These are phyloP conservation scores for Chalara sp. DNA, from an alignment of 2,329 filamentous ascomycete species.

Conservation along the genomic window DNA sequence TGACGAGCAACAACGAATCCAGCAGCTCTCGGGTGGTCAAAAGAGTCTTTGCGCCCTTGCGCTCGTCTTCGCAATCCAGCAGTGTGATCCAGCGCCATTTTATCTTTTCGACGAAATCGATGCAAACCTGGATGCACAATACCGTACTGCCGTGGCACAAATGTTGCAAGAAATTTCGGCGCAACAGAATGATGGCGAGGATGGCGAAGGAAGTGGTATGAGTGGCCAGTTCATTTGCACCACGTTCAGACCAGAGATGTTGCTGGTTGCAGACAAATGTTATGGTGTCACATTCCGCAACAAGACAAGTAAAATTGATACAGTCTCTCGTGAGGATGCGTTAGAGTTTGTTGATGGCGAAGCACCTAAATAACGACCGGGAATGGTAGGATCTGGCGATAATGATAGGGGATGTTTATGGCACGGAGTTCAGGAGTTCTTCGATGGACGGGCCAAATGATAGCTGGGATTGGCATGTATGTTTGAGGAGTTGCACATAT, in stretches of 20 bases:
- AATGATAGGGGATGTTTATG: too few species aligned
- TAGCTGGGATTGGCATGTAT: too few species aligned
- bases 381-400: too few species aligned
- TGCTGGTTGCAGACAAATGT: constrained; percentile 92
- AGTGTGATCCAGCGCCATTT: constrained; percentile 94
- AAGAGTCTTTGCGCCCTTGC: constrained; percentile 98
- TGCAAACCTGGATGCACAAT: constrained; percentile 95
- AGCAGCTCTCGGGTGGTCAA: constrained; percentile 93
- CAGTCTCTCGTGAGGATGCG: constrained; percentile 79
- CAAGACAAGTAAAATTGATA: constrained; percentile 92
- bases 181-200: constrained; percentile 36
- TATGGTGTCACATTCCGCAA: constrained; percentile 92
- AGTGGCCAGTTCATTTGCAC: constrained; percentile 92
- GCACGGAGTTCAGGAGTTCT: too few species aligned
- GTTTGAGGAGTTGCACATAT: too few species aligned
- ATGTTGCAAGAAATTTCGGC: constrained; percentile 75
- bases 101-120: constrained; percentile 99
- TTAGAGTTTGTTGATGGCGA: constrained; percentile 93
- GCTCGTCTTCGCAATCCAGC: constrained; percentile 97
- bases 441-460: too few species aligned
- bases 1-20: constrained; percentile 95
- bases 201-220: constrained; percentile 32
- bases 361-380: constrained; percentile 19
- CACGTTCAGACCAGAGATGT: constrained; percentile 94
- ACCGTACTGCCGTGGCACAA: constrained; percentile 88